phyloP scores from a whole-genome alignment of 2,329 filamentous ascomycete species.

The Annulohypoxylon truncatum region DNA sequence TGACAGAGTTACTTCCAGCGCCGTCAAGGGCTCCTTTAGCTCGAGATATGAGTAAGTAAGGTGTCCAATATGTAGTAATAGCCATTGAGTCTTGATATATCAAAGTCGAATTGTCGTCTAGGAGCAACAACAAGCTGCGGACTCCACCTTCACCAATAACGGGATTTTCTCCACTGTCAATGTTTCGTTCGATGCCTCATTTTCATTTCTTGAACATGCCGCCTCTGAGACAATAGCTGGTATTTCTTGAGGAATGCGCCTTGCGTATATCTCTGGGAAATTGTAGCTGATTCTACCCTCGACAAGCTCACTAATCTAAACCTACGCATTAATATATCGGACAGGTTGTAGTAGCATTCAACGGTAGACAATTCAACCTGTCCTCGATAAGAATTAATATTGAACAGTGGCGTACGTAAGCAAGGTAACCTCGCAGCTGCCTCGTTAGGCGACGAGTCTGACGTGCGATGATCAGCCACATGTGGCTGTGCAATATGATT shows the following conservation, averaged over 20 bases:
- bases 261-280: no score
- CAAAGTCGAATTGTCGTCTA: neutral
- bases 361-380: neutral
- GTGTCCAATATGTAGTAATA: neutral
- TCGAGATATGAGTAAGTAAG: neutral
- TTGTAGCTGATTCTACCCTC: no score
- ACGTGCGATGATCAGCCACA: constrained; percentile 12
- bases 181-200: neutral
- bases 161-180: neutral
- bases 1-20: neutral
- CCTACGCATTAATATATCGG: neutral
- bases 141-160: neutral
- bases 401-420: neutral
- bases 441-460: neutral
- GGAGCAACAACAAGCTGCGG: neutral
- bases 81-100: neutral
- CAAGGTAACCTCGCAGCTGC: neutral
- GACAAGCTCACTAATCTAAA: no score
- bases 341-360: neutral
- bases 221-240: neutral
- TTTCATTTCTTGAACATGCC: neutral
- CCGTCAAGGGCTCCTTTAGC: neutral
- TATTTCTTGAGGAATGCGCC: neutral
- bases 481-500: constrained; percentile 14
- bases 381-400: neutral